phyloP scores from a whole-genome alignment of 1,284 basidiomycete species.

The Ganoderma sinense region DNA sequence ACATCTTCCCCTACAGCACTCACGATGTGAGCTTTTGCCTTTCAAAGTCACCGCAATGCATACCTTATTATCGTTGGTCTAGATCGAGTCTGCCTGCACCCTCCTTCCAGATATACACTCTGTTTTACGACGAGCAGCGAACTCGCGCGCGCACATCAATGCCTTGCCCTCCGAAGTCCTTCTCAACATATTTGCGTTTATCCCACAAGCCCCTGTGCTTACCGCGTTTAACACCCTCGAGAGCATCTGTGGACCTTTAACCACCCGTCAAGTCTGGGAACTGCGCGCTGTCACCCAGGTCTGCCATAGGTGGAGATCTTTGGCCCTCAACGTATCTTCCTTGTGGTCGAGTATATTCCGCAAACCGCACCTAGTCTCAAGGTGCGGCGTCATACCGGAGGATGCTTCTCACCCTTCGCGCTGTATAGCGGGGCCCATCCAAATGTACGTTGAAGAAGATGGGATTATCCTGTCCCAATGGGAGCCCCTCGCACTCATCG shows the following conservation, averaged over 20 bases:
- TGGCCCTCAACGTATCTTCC: not conserved
- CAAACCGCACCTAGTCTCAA: not conserved
- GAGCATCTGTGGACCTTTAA: not conserved
- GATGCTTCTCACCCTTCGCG: not conserved
- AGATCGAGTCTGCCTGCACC: not conserved
- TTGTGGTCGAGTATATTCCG: not conserved
- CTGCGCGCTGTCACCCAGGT: slow-evolving; percentile 5
- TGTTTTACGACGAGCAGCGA: not conserved
- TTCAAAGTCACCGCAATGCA: not conserved
- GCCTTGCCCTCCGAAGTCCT: not conserved
- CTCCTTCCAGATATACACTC: not conserved
- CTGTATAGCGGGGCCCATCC: not conserved
- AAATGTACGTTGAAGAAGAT: not conserved
- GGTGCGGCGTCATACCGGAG: not conserved
- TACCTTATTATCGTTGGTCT: not conserved
- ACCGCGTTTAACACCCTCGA: not conserved
- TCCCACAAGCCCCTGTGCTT: not conserved
- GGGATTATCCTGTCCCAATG: not conserved
- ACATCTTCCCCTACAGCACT: not conserved
- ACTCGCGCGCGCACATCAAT: not conserved
- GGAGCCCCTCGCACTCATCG: not conserved
- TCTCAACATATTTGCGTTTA: not conserved
- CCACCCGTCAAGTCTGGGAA: not conserved
- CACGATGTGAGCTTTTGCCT: not conserved
- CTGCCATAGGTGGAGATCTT: slow-evolving; percentile 2